Percentiles rank a stretch among this genome's conserved stretches.
These are phyloP conservation scores for Cubamyces sp. DNA, from an alignment of 768 basidiomycete species.

Conservation along the genomic window DNA sequence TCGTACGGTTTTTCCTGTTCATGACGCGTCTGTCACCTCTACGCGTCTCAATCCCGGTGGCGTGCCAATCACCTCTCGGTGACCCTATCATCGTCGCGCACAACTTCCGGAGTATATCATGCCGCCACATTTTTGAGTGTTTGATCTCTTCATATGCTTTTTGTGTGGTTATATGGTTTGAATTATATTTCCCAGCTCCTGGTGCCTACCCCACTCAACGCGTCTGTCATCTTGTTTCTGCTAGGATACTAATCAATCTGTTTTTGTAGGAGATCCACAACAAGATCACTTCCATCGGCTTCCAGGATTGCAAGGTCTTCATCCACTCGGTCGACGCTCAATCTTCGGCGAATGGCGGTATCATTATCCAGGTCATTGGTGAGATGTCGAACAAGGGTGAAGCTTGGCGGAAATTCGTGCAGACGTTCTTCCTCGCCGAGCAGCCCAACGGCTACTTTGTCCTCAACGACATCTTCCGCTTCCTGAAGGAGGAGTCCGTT, in stretches of 20 bases:
- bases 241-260: background rate
- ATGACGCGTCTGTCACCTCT: constrained; percentile 17
- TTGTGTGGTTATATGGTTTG: no score
- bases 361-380: constrained; percentile 99
- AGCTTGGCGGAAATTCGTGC: constrained; percentile 97
- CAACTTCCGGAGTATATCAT: no score
- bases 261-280: constrained; percentile 87
- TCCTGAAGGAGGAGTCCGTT: constrained; percentile 93
- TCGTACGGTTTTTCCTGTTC: constrained; percentile 33
- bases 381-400: constrained; percentile 95
- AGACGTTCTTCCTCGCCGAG: constrained; percentile 99
- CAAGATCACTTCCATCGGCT: constrained; percentile 92
- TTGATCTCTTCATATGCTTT: no score
- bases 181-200: no score
- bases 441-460: constrained; percentile 99
- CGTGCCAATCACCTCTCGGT: background rate
- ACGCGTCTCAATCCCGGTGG: constrained; percentile 5
- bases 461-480: constrained; percentile 99
- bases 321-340: constrained; percentile 99
- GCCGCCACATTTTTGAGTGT: no score
- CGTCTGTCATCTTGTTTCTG: no score
- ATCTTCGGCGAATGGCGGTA: constrained; percentile 91
- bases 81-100: background rate
- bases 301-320: constrained; percentile 97
- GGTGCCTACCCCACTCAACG: no score